Conservation (phyloP, 2,329 filamentous ascomycete genomes). For the Biscogniauxia marginata region DNA sequence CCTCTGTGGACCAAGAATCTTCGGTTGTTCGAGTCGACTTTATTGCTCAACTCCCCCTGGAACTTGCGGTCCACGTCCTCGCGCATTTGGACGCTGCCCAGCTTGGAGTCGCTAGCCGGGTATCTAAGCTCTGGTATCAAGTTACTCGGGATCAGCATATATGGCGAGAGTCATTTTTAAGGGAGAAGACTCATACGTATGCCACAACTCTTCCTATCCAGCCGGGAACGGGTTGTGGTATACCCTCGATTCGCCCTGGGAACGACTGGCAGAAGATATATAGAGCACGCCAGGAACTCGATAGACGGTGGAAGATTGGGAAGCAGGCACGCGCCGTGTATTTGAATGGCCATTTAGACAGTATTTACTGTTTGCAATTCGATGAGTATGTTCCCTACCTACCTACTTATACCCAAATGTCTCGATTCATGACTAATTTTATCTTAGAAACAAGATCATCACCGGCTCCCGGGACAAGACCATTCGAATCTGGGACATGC, state of each 20-base stretch:
- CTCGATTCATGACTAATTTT: constrained; percentile 32
- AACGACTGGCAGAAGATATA: constrained; percentile 89
- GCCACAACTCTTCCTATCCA: constrained; percentile 53
- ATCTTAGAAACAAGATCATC: constrained; percentile 81
- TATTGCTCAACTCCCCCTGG: constrained; percentile 51
- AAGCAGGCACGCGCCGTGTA: constrained; percentile 76
- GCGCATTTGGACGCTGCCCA: constrained; percentile 54
- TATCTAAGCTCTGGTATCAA: constrained; percentile 51
- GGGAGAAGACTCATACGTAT: constrained; percentile 60
- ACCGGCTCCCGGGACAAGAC: constrained; percentile 95
- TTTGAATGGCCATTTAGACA: constrained; percentile 89
- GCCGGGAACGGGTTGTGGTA: constrained; percentile 55
- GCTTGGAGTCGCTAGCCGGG: constrained; percentile 47
- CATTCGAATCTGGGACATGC: constrained; percentile 93
- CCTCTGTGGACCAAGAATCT: constrained; percentile 36
- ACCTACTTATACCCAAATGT: background rate
- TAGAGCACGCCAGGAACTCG: constrained; percentile 70
- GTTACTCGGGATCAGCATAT: constrained; percentile 54
- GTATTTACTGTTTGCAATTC: constrained; percentile 97
- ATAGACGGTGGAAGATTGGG: constrained; percentile 75
- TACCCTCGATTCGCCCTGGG: constrained; percentile 54
- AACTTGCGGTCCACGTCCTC: constrained; percentile 60
- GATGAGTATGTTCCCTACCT: constrained; percentile 69
- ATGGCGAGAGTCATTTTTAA: constrained; percentile 62
- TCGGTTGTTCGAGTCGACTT: constrained; percentile 53